phyloP scores from a whole-genome alignment of 140 eudicot genomes.

The Cichorium intybus region DNA sequence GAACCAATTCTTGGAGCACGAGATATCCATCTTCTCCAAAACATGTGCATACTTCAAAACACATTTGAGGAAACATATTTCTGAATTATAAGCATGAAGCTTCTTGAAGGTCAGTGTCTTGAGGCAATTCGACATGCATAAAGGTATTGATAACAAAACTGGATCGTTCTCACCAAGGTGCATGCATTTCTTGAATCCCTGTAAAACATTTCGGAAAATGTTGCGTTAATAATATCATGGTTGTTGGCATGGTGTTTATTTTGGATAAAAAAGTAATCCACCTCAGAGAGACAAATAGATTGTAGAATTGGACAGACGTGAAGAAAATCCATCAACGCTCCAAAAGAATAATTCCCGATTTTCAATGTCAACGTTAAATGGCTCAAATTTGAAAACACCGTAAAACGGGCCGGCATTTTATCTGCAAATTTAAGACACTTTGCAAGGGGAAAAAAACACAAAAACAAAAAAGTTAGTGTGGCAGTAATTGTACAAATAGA shows the following conservation, averaged over 20 bases:
- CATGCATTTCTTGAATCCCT: not conserved
- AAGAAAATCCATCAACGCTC: not conserved
- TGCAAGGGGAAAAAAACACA: no score
- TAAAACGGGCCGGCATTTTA: not conserved
- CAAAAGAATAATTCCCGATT: not conserved
- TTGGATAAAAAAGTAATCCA: not conserved
- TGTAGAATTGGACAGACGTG: not conserved
- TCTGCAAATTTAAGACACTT: not conserved
- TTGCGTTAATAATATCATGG: not conserved
- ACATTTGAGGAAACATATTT: slow-evolving; percentile 37
- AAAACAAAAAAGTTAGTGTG: not conserved
- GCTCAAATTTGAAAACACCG: not conserved
- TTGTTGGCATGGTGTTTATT: not conserved
- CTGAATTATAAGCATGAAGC: slow-evolving; percentile 39
- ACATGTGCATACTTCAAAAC: slow-evolving; percentile 28
- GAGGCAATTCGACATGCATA: slow-evolving; percentile 39
- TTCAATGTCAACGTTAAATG: not conserved
- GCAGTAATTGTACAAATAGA: not conserved
- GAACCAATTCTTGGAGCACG: slow-evolving; percentile 19
- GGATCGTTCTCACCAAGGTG: slow-evolving; percentile 29
- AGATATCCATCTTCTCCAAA: slow-evolving; percentile 37
- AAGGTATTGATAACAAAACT: slow-evolving; percentile 26
- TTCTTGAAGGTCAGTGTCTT: slow-evolving; percentile 41
- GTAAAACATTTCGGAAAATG: no score
- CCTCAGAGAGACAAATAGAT: not conserved